Conservation (phyloP, 176 grass and related monocot genomes). For the Musa troglodytarum region DNA sequence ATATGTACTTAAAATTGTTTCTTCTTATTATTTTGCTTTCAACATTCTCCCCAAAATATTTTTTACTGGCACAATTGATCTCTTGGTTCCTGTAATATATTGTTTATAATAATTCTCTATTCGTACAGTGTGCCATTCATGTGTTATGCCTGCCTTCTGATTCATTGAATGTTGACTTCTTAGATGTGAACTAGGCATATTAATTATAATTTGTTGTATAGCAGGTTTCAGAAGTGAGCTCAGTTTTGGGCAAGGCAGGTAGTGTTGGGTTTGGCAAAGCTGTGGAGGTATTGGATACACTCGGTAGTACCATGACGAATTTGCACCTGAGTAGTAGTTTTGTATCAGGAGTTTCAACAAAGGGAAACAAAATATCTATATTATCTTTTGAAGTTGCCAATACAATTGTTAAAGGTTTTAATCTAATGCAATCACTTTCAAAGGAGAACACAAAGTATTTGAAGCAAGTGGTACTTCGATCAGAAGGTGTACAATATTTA, state of each 20-base stretch:
- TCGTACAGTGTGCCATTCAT: neutral
- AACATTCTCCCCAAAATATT: neutral
- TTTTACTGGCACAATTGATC: neutral
- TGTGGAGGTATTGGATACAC: slow-evolving; percentile 89
- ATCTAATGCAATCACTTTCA: slow-evolving; percentile 50
- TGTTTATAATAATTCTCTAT: neutral
- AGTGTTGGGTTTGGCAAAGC: slow-evolving; percentile 70
- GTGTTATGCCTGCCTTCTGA: neutral
- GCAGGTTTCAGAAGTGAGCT: slow-evolving; percentile 81
- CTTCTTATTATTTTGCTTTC: neutral
- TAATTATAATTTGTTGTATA: slow-evolving; percentile 7
- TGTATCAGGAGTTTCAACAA: slow-evolving; percentile 5
- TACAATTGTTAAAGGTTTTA: slow-evolving; percentile 38
- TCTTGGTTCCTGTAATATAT: neutral
- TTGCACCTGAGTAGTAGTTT: slow-evolving; percentile 5
- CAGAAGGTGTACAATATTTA: slow-evolving; percentile 37
- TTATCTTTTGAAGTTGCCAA: slow-evolving; percentile 21
- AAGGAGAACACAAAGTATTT: slow-evolving; percentile 42
- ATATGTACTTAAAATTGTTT: neutral
- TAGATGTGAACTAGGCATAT: neutral
- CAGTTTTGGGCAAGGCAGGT: slow-evolving; percentile 74
- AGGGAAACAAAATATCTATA: slow-evolving; percentile 19
- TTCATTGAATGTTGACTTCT: neutral
- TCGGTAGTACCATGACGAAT: slow-evolving; percentile 93
- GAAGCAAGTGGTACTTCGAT: slow-evolving; percentile 33